A percentile compares a stretch with the other conserved stretches of the same genome.
These are phyloP conservation scores for Moesziomyces sp. DNA, from an alignment of 1,284 basidiomycete species.

Conservation along the genomic window DNA sequence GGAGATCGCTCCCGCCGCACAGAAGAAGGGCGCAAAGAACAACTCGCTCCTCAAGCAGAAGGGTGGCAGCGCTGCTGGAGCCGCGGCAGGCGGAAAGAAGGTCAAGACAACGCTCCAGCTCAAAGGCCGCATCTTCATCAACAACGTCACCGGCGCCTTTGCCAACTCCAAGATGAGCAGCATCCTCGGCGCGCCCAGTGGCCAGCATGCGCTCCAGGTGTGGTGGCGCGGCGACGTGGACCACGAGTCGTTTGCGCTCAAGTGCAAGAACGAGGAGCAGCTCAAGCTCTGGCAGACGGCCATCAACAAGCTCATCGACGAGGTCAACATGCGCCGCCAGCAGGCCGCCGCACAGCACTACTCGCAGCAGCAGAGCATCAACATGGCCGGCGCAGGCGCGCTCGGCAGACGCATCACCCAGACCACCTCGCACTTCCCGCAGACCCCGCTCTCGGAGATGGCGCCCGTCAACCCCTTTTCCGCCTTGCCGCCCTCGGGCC, in stretches of 20 bases:
- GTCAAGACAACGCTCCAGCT: constrained; percentile 80
- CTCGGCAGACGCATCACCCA: constrained; percentile 51
- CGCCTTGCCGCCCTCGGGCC: constrained; percentile 14
- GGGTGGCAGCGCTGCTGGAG: constrained; percentile 6
- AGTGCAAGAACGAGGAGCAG: constrained; percentile 91
- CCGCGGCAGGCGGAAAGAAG: constrained; percentile 47
- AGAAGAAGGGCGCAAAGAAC: constrained; percentile 68
- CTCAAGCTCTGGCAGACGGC: constrained; percentile 90
- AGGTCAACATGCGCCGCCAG: constrained; percentile 57
- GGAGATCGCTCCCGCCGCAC: constrained; percentile 73
- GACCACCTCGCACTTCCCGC: constrained; percentile 53
- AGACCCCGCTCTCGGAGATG: constrained; percentile 57
- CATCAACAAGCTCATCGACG: constrained; percentile 85
- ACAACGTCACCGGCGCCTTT: constrained; percentile 85
- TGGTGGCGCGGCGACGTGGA: constrained; percentile 95
- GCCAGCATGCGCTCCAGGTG: constrained; percentile 75
- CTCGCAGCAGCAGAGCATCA: constrained; percentile 43
- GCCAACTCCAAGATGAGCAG: constrained; percentile 68
- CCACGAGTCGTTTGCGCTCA: constrained; percentile 88
- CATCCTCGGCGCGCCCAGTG: constrained; percentile 44
- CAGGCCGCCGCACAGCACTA: constrained; percentile 43
- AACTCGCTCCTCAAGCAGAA: constrained; percentile 58
- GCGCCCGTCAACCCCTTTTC: constrained; percentile 51
- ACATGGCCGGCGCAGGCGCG: constrained; percentile 58
- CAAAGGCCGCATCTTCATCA: constrained; percentile 96